Base-by-base conservation (phyloP, 2,329 filamentous ascomycete genomes). In the Nothophoma quercina region DNA sequence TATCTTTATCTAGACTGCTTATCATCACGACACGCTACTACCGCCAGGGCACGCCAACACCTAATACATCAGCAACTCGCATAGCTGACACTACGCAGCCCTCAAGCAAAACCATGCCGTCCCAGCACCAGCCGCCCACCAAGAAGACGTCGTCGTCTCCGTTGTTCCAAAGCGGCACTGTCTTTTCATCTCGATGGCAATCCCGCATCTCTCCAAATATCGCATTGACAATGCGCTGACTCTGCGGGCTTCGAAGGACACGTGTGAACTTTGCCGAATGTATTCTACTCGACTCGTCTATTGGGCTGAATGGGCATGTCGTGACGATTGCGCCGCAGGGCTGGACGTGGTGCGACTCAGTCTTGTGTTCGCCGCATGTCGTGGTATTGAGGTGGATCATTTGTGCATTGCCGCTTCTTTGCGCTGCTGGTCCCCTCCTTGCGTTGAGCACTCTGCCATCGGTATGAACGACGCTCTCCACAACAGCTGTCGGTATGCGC, bases 101-200 rank as follows among this genome's bases (percentile, higher is more conserved):
- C 64, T 86, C 84, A 3, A 87, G 67, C 13, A 87, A 59, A 1
- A 87, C 83, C 83, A 87, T 83, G 2, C 84, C 84, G 65, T 87
- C 84, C 84, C 84, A 86, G 59, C 83, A 87, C 85, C 84, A 87
- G 0, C 82, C 81, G 5, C 84, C 84, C 1, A 78, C 76, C 10
- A 86, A 62, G 77, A 79, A 86, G 0, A 87, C 79, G 32, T 79
- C 77, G 7, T 78, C 76, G 41, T 83, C 73, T 0, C 83, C 83
- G 51, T 83, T 86, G 7, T 67, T 75, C 83, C 83, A 86, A 18
- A 45, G 25, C 5, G 56, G 51, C 8, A 62, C 41, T 12, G 53
- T 36, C 47, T 69, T 67, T 15, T 67, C 66, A n/a, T 62, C 45
- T 6, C 21, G 32, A 15, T 19, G 28, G 8, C 32, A 25, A 12